Evolutionary conservation across 495 filamentous ascomycete genomes (phyloP).

Genomic region (Penicillium psychrofluorescens): DNA sequence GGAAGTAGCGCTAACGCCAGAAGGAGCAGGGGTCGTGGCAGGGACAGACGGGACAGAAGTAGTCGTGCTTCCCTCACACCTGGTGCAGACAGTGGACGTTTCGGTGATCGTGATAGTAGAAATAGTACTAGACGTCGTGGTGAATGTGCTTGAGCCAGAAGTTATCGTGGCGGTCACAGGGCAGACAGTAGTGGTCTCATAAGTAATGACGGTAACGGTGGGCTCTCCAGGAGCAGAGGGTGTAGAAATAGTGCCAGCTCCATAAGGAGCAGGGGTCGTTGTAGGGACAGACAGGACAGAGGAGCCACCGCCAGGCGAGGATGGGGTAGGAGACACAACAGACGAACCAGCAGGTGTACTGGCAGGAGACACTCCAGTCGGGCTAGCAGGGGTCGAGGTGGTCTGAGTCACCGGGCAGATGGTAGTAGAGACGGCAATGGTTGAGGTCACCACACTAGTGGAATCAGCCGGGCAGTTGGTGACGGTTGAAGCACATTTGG

Average conservation of each 20-base stretch:
- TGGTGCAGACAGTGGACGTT: constrained; percentile 54
- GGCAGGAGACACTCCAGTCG: neutral
- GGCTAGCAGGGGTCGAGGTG: neutral
- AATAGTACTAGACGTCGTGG: neutral
- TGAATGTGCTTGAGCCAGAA: neutral
- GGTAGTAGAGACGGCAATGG: constrained; percentile 53
- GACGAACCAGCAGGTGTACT: neutral
- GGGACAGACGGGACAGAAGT: neutral
- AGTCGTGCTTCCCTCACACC: constrained; percentile 20
- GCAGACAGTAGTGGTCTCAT: constrained; percentile 11
- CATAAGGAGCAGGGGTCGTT: neutral
- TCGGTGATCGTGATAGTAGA: constrained; percentile 29
- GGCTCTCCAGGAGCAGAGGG: constrained; percentile 2
- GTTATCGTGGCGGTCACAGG: constrained; percentile 1
- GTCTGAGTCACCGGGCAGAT: constrained; percentile 46
- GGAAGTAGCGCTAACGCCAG: constrained; percentile 24
- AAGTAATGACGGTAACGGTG: constrained; percentile 9
- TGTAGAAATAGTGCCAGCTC: constrained; percentile 1
- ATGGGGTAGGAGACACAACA: neutral
- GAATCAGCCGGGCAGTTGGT: constrained; percentile 50
- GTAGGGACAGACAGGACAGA: neutral
- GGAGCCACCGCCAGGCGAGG: neutral
- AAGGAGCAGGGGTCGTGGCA: neutral
- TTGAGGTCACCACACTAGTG: constrained; percentile 45
- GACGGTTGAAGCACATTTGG: constrained; percentile 49